Conservation (phyloP, 768 basidiomycete genomes). For the Phylloporus arenicola region DNA sequence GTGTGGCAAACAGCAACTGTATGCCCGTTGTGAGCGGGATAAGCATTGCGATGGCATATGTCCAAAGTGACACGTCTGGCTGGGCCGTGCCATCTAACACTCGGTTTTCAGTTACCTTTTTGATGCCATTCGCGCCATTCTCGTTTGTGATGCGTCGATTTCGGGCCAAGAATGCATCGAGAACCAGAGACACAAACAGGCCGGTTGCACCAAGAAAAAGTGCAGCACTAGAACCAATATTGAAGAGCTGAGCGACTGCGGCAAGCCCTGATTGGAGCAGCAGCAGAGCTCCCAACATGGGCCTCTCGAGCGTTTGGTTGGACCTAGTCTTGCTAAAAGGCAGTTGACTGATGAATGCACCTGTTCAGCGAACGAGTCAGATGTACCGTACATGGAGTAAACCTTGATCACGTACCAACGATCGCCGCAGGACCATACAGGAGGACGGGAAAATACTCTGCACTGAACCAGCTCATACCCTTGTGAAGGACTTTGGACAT, state of each 20-base stretch:
- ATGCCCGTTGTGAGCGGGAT: constrained; percentile 53
- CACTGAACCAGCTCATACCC: constrained; percentile 83
- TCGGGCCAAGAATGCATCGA: constrained; percentile 41
- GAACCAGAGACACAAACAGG: constrained; percentile 48
- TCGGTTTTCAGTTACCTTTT: background rate
- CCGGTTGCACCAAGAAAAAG: constrained; percentile 61
- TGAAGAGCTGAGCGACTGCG: constrained; percentile 53
- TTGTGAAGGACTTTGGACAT: constrained; percentile 59
- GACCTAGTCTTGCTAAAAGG: constrained; percentile 33
- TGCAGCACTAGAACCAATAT: constrained; percentile 72
- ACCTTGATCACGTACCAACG: constrained; percentile 45
- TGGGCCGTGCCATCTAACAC: constrained; percentile 6
- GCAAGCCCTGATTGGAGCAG: constrained; percentile 56
- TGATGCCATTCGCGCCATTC: constrained; percentile 3
- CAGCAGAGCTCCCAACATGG: constrained; percentile 54
- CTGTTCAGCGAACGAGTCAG: constrained; percentile 31
- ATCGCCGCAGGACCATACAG: constrained; percentile 75
- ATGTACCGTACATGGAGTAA: background rate
- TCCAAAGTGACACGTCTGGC: constrained; percentile 46
- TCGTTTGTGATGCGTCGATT: constrained; percentile 16
- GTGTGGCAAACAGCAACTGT: constrained; percentile 51
- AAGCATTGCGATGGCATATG: constrained; percentile 58
- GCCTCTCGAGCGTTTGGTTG: constrained; percentile 48
- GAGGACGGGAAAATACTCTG: constrained; percentile 55
- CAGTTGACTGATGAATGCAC: constrained; percentile 58